phyloP scores from a whole-genome alignment of 345 rosid species.

The Salix purpurea region DNA sequence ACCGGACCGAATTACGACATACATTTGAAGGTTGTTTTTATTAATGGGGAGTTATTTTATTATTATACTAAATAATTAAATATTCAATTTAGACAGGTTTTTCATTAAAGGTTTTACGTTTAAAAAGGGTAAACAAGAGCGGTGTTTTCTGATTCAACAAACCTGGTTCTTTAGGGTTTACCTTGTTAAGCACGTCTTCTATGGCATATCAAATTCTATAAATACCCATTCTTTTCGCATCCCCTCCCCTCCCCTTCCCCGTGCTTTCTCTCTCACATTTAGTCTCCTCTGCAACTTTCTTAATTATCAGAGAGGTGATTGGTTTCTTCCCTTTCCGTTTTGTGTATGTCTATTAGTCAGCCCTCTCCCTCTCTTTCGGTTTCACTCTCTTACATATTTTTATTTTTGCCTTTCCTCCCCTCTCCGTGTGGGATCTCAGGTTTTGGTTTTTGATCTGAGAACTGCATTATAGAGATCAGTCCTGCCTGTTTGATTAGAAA shows the following conservation, averaged over 20 bases:
- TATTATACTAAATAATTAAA: not conserved
- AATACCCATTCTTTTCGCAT: slow-evolving; percentile 36
- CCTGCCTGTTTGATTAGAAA: slow-evolving; percentile 12
- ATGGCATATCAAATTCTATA: slow-evolving; percentile 42
- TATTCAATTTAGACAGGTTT: not conserved
- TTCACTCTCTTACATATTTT: not conserved
- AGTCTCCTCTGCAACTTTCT: not conserved
- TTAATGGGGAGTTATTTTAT: not conserved
- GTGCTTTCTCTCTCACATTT: not conserved
- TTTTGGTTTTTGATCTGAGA: not conserved
- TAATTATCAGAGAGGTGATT: not conserved
- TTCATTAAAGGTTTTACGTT: not conserved
- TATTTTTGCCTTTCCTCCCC: not conserved
- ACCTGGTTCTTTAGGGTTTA: slow-evolving; percentile 19
- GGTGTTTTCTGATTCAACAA: slow-evolving; percentile 29
- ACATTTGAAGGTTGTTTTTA: too few relatives aligned
- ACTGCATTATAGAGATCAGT: slow-evolving; percentile 10
- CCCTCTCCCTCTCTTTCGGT: not conserved
- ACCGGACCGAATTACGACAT: not conserved
- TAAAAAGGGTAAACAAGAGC: not conserved
- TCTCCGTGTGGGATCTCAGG: not conserved
- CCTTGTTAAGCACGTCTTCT: slow-evolving; percentile 67
- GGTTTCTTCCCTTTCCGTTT: not conserved
- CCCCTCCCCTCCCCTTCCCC: slow-evolving; percentile 21
- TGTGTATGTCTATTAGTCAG: not conserved